A percentile compares a stretch with the other conserved stretches of the same genome.
These are phyloP conservation scores for Wickerhamomyces alni DNA, from an alignment of 805 yeast species.

Conservation along the genomic window DNA sequence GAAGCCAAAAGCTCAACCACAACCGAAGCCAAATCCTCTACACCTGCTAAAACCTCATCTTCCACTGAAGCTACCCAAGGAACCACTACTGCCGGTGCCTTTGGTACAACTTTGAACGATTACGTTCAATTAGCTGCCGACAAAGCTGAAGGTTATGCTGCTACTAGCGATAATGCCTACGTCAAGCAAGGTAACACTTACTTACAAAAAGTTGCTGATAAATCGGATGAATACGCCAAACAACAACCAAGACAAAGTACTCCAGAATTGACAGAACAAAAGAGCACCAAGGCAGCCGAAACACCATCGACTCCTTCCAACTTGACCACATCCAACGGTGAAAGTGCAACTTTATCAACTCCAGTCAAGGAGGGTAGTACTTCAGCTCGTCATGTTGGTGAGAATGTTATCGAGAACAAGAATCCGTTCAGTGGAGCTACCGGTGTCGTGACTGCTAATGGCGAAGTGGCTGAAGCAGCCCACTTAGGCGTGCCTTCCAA, in stretches of 20 bases:
- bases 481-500: neutral
- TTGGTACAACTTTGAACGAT: conserved; percentile 6
- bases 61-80: no score
- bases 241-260: neutral
- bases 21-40: no score
- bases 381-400: conserved; percentile 1
- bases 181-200: conserved; percentile 7
- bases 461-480: neutral
- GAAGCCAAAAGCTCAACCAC: no score
- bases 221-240: conserved; percentile 7
- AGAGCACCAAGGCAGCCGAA: no score
- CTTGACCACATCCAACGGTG: neutral
- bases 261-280: no score
- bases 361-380: no score
- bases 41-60: no score
- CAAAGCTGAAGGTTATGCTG: conserved; percentile 11
- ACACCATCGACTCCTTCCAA: neutral
- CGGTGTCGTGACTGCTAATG: neutral
- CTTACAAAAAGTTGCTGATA: conserved; percentile 13
- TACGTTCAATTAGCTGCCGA: conserved; percentile 13
- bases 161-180: conserved; percentile 8
- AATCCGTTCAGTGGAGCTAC: neutral
- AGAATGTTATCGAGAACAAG: neutral
- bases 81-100: no score
- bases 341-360: no score